phyloP scores from a whole-genome alignment of 768 basidiomycete species.

The Mrakia gelida region DNA sequence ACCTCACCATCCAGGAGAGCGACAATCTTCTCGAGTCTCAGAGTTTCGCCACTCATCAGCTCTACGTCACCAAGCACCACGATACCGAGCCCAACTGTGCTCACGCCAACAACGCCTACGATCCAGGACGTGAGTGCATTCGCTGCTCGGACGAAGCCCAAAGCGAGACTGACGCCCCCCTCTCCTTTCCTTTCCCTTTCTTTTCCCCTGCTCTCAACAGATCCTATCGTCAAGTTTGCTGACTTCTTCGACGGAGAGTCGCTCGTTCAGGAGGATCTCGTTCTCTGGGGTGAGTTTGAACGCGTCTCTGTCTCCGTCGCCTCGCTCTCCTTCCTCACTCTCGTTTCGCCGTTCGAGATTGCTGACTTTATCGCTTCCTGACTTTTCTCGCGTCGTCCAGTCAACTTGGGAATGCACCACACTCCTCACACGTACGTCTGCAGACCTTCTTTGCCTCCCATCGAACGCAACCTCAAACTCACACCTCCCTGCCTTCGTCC shows the following conservation, averaged over 20 bases:
- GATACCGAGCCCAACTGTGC: slow-evolving; percentile 38
- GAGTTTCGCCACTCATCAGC: slow-evolving; percentile 37
- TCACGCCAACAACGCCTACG: slow-evolving; percentile 37
- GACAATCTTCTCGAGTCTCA: slow-evolving; percentile 38
- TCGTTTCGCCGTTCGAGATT: no score
- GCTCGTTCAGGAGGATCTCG: slow-evolving; percentile 61
- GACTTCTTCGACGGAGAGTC: slow-evolving; percentile 62
- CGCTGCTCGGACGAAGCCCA: not conserved
- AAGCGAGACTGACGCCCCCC: no score
- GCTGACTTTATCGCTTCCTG: no score
- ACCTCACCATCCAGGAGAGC: slow-evolving; percentile 39
- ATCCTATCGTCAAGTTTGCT: slow-evolving; percentile 39
- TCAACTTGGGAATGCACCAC: slow-evolving; percentile 66
- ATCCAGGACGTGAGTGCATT: slow-evolving; percentile 22
- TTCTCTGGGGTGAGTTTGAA: slow-evolving; percentile 50
- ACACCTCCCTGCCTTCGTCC: no score
- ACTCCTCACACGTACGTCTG: slow-evolving; percentile 37
- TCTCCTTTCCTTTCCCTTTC: not conserved
- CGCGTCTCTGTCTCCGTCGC: no score
- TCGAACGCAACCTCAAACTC: no score
- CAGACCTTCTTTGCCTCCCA: no score
- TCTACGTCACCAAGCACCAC: slow-evolving; percentile 41
- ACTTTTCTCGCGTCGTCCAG: not conserved
- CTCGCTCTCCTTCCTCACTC: no score
- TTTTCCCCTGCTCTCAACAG: not conserved